A percentile compares a stretch with the other conserved stretches of the same genome.
phyloP scores from a whole-genome alignment of 2,329 filamentous ascomycete genomes.

The Fusarium bactridioides region DNA sequence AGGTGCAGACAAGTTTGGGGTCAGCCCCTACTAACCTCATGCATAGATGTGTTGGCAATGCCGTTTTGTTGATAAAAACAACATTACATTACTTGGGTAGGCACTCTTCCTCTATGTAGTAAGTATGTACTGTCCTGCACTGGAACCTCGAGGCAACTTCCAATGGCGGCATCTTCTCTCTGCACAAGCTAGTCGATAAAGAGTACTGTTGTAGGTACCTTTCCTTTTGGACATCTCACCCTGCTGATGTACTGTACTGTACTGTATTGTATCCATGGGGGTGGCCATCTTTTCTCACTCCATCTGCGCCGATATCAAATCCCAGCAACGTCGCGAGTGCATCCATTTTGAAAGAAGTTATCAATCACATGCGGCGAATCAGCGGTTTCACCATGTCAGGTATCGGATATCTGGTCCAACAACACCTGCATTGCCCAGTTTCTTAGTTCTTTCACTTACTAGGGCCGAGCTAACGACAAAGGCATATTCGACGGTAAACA shows the following conservation, averaged over 20 bases:
- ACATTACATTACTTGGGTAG: slow-evolving; percentile 35
- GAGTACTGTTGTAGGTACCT: slow-evolving; percentile 26
- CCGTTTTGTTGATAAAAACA: slow-evolving; percentile 58
- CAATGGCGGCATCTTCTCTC: slow-evolving; percentile 33
- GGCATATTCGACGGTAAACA: slow-evolving; percentile 1
- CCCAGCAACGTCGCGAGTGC: not conserved
- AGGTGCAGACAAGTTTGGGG: slow-evolving; percentile 32
- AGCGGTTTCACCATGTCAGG: not conserved
- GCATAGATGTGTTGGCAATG: slow-evolving; percentile 82
- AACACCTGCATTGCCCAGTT: not conserved
- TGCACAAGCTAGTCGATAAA: slow-evolving; percentile 25
- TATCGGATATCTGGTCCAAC: not conserved
- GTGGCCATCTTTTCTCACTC: slow-evolving; percentile 15
- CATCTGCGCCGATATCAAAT: slow-evolving; percentile 9
- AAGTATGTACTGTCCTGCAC: slow-evolving; percentile 40
- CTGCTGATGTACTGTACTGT: not conserved
- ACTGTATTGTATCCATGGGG: not conserved
- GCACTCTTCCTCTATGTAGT: not conserved
- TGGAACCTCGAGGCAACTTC: slow-evolving; percentile 31
- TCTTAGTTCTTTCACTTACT: not conserved
- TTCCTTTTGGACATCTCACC: slow-evolving; percentile 11
- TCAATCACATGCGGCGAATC: not conserved
- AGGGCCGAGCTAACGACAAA: slow-evolving; percentile 9
- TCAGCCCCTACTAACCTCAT: slow-evolving; percentile 60
- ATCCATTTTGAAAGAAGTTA: not conserved